phyloP scores from a whole-genome alignment of 345 rosid species.

The Populus deltoides region DNA sequence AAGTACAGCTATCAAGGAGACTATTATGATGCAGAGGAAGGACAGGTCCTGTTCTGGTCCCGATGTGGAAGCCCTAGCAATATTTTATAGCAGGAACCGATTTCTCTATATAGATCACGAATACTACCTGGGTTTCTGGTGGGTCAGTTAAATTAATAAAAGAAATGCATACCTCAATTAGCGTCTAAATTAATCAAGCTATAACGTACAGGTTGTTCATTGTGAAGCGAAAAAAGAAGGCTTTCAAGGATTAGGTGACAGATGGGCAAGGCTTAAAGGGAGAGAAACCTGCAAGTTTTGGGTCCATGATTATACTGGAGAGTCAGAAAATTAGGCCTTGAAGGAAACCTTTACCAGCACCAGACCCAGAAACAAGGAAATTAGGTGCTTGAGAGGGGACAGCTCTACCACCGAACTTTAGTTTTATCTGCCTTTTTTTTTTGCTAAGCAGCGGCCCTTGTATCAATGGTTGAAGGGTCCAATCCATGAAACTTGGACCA shows the following conservation, averaged over 20 bases:
- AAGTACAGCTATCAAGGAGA: background rate
- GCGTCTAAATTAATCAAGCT: background rate
- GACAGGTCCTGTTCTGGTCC: background rate
- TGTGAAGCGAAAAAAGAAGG: constrained; percentile 1
- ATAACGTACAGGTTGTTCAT: background rate
- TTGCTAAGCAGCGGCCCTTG: background rate
- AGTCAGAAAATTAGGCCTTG: background rate
- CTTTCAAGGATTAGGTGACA: background rate
- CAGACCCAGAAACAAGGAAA: background rate
- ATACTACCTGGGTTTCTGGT: background rate
- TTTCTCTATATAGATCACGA: background rate
- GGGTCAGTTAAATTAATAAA: background rate
- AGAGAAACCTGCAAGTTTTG: background rate
- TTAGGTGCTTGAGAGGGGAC: constrained; percentile 6
- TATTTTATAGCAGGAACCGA: constrained; percentile 1
- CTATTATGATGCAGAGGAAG: background rate
- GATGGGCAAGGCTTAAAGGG: background rate
- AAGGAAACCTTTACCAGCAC: background rate
- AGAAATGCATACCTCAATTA: background rate
- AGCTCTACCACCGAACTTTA: constrained; percentile 11
- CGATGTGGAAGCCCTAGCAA: background rate
- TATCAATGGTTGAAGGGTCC: constrained; percentile 15
- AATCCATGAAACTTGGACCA: background rate
- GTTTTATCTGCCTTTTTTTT: background rate
- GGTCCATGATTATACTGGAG: background rate